Conservation (phyloP, 148 eudicot genomes). For the Hydrangea macrophylla region DNA sequence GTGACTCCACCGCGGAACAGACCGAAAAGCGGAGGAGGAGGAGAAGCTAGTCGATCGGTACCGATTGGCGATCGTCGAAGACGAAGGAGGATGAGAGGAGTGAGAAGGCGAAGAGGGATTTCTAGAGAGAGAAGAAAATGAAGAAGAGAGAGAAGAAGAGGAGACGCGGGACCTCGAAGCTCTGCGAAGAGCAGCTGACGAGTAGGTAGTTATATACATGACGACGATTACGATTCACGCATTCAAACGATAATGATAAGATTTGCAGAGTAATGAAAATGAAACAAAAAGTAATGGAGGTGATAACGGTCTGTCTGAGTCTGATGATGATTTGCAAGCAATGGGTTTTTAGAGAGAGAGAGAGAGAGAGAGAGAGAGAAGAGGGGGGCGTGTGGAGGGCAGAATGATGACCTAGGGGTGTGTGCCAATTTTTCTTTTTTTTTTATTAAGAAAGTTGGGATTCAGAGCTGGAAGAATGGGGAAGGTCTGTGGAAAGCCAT, state of each 20-base stretch:
- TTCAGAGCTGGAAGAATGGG: conserved; percentile 12
- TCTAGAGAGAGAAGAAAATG: conserved; percentile 4
- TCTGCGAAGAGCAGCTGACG: conserved; percentile 20
- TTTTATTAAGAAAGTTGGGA: too few relatives aligned
- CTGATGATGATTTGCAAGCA: conserved; percentile 6
- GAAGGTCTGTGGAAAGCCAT: too few relatives aligned
- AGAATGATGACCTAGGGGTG: not conserved
- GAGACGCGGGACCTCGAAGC: conserved; percentile 9
- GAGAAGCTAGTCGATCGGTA: conserved; percentile 24
- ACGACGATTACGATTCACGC: conserved; percentile 5
- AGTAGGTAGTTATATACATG: conserved; percentile 19
- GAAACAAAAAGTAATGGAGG: conserved; percentile 6
- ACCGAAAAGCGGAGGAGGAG: conserved; percentile 17
- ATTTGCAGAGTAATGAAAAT: conserved; percentile 9
- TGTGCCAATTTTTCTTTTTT: conserved; percentile 13
- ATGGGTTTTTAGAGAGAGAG: not conserved
- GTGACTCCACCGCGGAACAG: conserved; percentile 46
- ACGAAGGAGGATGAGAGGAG: not conserved
- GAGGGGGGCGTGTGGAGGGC: conserved; percentile 19
- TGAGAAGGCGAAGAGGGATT: conserved; percentile 7
- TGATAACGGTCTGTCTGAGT: not conserved
- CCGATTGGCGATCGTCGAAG: conserved; percentile 8
- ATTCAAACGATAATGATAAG: conserved; percentile 12
- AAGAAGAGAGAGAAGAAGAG: not conserved
- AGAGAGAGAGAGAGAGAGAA: not conserved